Evolutionary conservation across 75 land plant species (phyloP), one percentile per base, ranked within the genome.

Genomic region (Adiantum capillusveneris): DNA sequence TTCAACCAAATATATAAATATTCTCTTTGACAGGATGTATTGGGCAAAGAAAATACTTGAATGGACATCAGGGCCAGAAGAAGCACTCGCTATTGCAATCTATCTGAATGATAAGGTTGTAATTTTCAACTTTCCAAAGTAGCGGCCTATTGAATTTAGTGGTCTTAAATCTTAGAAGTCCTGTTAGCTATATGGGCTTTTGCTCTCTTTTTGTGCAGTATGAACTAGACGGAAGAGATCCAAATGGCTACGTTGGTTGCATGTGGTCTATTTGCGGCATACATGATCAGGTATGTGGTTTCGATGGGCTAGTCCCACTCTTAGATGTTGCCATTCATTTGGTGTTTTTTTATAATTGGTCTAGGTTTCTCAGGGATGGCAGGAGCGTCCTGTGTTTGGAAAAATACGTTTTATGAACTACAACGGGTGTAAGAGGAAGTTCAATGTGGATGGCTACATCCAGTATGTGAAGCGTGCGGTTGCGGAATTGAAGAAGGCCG

Each of bases 211-310:
- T 5, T 9, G 9, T 34, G 37, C 37, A 34, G 99, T 95, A 95
- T 72, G 80, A 95, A 61, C 74, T 95, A 16, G 99, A 95, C 76
- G 99, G 99, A 25, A 86, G 99, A 70, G 99, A 95, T 76, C 99
- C 99, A 44, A 95, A 70, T 78, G 99, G 99, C 53, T 95, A 95
- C 65, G 96, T 90, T 60, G 99, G 99, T 24, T 95, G 99, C 62
- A 90, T 95, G 99, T 95, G 99, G 99, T 90, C 99, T 27, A 95
- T 95, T 25, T 95, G 99, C 74, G 99, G 99, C 9, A 75, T 95
- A 45, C 99, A 95, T 67, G 99, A 95, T 55, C 99, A 95, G 98
- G 98, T 87, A 34, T 9, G 37, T 34, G 37, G 37, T 34, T 3
- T 9, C 9, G 7, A 9, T 34, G 9, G 3, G 3, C 3, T 34